phyloP scores from a whole-genome alignment of 108 stramenopile genomes.

The Skeletonema menzelii region DNA sequence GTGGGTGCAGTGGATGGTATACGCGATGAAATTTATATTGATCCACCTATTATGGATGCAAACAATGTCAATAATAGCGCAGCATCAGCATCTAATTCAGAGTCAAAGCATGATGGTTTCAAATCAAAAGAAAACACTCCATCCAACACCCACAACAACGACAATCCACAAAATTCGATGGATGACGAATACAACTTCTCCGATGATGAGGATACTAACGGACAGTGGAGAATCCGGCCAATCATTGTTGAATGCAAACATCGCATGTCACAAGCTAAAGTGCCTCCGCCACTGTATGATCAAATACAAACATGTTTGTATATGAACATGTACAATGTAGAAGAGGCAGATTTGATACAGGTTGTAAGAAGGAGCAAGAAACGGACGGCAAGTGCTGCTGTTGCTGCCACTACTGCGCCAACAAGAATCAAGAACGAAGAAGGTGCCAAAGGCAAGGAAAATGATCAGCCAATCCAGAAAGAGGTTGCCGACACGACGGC shows the following conservation, averaged over 20 bases:
- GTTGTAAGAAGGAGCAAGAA: slow-evolving; percentile 50
- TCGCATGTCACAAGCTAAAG: slow-evolving; percentile 60
- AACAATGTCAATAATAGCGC: background rate
- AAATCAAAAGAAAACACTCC: slow-evolving; percentile 6
- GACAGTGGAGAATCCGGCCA: slow-evolving; percentile 50
- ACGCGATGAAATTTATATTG: slow-evolving; percentile 49
- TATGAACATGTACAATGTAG: slow-evolving; percentile 71
- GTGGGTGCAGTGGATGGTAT: slow-evolving; percentile 53
- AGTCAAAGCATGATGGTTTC: background rate
- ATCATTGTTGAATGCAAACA: slow-evolving; percentile 87
- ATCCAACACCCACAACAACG: background rate
- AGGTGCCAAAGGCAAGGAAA: slow-evolving; percentile 1
- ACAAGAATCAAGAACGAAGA: background rate
- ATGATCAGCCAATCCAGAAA: background rate
- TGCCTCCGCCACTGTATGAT: slow-evolving; percentile 78
- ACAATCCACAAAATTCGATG: background rate
- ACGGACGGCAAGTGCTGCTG: background rate
- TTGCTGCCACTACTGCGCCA: too few species aligned
- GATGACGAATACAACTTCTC: slow-evolving; percentile 10
- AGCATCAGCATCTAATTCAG: background rate
- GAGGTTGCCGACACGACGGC: background rate
- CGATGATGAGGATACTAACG: slow-evolving; percentile 48
- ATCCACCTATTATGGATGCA: background rate
- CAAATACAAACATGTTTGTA: slow-evolving; percentile 77
- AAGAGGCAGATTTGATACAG: slow-evolving; percentile 77